Conservation (phyloP, 2,329 filamentous ascomycete genomes). For the Arthroderma uncinatum region DNA sequence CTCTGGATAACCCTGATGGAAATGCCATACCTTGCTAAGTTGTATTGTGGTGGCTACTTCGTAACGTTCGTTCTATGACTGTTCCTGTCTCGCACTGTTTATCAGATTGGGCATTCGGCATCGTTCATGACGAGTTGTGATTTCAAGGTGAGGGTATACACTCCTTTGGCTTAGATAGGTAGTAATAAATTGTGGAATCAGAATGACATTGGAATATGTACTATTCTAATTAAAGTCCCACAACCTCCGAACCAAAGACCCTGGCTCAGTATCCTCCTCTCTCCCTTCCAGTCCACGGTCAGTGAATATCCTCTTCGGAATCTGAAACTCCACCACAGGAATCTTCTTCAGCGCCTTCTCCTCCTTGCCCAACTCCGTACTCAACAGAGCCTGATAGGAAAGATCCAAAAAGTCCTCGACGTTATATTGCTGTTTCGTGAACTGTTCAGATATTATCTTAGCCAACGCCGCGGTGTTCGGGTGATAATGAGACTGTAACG, state of each 20-base stretch:
- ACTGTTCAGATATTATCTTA: constrained; percentile 90
- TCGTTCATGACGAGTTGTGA: neutral
- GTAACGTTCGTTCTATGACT: no score
- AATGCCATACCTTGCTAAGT: no score
- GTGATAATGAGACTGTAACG: constrained; percentile 85
- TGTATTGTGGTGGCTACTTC: no score
- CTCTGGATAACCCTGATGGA: no score
- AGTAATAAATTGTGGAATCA: neutral
- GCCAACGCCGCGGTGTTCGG: constrained; percentile 91
- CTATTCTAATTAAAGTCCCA: constrained; percentile 43
- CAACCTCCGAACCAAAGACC: constrained; percentile 26
- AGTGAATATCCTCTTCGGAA: constrained; percentile 70
- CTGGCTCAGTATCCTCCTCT: constrained; percentile 29
- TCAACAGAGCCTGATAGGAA: constrained; percentile 66
- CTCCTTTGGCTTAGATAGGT: neutral
- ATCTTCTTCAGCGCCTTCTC: constrained; percentile 72
- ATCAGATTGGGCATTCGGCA: no score
- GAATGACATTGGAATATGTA: neutral
- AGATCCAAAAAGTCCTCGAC: constrained; percentile 97
- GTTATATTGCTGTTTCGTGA: constrained; percentile 89
- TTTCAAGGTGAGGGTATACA: neutral
- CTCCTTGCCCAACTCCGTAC: constrained; percentile 56
- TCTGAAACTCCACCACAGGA: constrained; percentile 86
- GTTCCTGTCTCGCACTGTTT: no score
- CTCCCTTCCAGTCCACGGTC: constrained; percentile 32